Evolutionary conservation across 148 eudicot species (phyloP), one percentile per base, ranked within the genome.

Genomic region (Pharnaceum exiguum): DNA sequence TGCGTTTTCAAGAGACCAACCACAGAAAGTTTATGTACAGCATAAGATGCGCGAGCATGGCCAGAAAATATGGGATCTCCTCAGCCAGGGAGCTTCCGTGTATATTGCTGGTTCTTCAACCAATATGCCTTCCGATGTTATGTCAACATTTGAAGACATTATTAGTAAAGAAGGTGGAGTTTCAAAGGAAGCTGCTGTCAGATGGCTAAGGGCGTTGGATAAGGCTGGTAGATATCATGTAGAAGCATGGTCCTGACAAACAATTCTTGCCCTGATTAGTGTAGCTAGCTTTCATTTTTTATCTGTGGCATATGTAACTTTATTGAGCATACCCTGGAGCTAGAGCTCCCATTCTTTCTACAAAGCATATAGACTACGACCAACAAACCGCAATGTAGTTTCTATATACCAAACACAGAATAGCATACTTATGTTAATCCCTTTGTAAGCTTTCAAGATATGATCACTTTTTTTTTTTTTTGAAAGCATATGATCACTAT

Each of bases 211-310:
- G 61, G 79, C 78, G n/a, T 62, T 87, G 65, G 97, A 85, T 68
- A 90, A 74, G 82, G 87, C 93, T n/a, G 93, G 94, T 39, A 78
- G 76, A 76, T 90, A 90, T 70, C 77, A 82, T 69, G 93, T 90
- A 28, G 97, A 90, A 71, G 93, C 93, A 10, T 87, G 97, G 93
- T 85, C 87, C 35, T 89, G 73, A 85, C 8, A 31, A n/a, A n/a
- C n/a, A n/a, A n/a, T n/a, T n/a, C n/a, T n/a, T n/a, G n/a, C n/a
- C 43, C 30, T 16, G 16, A 22, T 30, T 37, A 10, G 4, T 22
- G 2, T 22, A 7, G 2, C 4, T 23, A 46, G 8, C 11, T 37
- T 26, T 48, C 52, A 48, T 23, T 2, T 26, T 24, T 25, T 24
- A 7, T 12, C 52, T 5, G 16, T 48, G 12, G 23, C 29, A n/a